Base-by-base conservation (phyloP, 345 rosid species). In the Hibiscus syriacus region DNA sequence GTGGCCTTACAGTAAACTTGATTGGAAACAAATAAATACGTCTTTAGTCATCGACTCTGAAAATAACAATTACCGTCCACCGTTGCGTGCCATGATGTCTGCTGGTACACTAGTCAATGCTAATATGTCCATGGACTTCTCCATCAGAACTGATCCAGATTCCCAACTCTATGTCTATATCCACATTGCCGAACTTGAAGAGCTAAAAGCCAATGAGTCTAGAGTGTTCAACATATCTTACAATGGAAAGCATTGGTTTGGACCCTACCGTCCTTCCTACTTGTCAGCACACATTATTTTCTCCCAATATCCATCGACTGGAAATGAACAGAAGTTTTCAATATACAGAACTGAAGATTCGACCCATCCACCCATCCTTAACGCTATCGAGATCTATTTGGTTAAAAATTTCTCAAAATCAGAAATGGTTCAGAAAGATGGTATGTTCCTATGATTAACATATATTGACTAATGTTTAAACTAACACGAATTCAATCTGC, bases 361-460 rank as follows among this genome's bases (percentile, higher is more conserved):
- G n/a, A 73, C 74, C 32, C 74, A 68, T 58, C 77, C 80, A 61
- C 77, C 80, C 57, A 23, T 78, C 59, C 38, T 79, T 20, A 77
- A 69, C 23, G 71, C 77, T 6, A 1, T 53, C 5, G 77, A 77
- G 60, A 19, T 41, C 49, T 69, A 19, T 53, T 38, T 34, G 20
- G 52, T 64, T 3, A 70, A 69, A 58, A 67, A 72, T 4, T 36
- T 73, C 20, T 55, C 64, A 4, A 71, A 69, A 12, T 60, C 20
- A 49, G 77, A 77, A 41, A 77, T 74, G 57, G 39, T 52, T 45
- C 58, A 69, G 17, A 55, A 69, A 32, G 74, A 77, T 12, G 80
- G 80, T 77, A 38, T 10, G 29, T 13, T 32, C 64, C 43, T 58
- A 16, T 16, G 6, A 58, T 3, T 1, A 11, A 11, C 16, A 41